phyloP scores from a whole-genome alignment of 2,329 filamentous ascomycete genomes.

The Trichoderma afroharzianum region DNA sequence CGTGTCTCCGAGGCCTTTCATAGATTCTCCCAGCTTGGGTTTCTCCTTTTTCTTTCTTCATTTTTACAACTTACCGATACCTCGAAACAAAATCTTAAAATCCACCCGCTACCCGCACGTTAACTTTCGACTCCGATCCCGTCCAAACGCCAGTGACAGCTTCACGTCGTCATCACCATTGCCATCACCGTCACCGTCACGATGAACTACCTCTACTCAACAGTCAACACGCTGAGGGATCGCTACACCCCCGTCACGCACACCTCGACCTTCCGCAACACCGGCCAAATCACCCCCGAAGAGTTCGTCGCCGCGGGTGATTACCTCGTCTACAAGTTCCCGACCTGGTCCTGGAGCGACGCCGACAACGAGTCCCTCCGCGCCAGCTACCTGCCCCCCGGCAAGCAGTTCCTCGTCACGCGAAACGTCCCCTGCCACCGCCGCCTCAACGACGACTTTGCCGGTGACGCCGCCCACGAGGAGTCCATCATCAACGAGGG shows the following conservation, averaged over 20 bases:
- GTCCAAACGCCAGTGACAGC: not conserved
- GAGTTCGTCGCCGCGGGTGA: slow-evolving; percentile 95
- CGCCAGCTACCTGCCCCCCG: slow-evolving; percentile 74
- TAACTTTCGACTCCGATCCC: not conserved
- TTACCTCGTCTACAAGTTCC: slow-evolving; percentile 98
- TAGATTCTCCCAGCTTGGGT: not conserved
- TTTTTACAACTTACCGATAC: not conserved
- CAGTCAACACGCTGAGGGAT: slow-evolving; percentile 87
- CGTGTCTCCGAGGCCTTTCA: not conserved
- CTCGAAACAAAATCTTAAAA: not conserved
- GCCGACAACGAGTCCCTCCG: slow-evolving; percentile 78
- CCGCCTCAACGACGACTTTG: slow-evolving; percentile 88
- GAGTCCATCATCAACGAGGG: slow-evolving; percentile 82
- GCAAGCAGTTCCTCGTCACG: slow-evolving; percentile 94
- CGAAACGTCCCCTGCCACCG: slow-evolving; percentile 92
- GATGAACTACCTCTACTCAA: slow-evolving; percentile 94
- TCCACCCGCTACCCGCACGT: not conserved
- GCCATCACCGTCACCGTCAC: not conserved
- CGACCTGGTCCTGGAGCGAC: slow-evolving; percentile 94
- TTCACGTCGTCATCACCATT: not conserved
- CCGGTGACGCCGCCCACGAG: slow-evolving; percentile 79
- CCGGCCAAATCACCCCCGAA: slow-evolving; percentile 93
- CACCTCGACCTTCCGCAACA: slow-evolving; percentile 88
- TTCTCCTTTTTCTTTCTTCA: not conserved
- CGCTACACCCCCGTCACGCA: slow-evolving; percentile 84